Evolutionary conservation across 495 filamentous ascomycete species (phyloP).

Genomic region (Penicillium verhagenii): DNA sequence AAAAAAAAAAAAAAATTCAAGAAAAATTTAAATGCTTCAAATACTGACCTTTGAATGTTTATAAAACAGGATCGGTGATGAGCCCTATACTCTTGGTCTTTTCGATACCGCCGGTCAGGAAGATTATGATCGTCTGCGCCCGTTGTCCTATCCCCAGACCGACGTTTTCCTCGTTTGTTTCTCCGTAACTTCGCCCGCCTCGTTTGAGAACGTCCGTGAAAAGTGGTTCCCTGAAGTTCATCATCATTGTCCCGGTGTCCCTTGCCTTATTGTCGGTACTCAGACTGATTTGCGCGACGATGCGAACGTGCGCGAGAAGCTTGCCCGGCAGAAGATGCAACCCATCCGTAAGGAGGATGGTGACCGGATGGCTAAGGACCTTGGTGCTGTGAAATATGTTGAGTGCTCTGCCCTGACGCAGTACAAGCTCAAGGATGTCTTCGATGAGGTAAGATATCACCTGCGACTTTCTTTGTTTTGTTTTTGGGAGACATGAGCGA

Average conservation of each 20-base stretch:
- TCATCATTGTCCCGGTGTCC: constrained; percentile 97
- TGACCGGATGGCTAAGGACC: constrained; percentile 92
- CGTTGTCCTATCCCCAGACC: constrained; percentile 95
- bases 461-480: background rate
- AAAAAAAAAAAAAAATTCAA: constrained; percentile 5
- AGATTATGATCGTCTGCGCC: constrained; percentile 96
- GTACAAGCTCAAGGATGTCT: constrained; percentile 98
- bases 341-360: constrained; percentile 91
- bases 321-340: constrained; percentile 91
- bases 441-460: constrained; percentile 78
- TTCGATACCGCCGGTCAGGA: constrained; percentile 99
- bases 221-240: constrained; percentile 99
- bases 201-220: constrained; percentile 98
- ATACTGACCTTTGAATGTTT: constrained; percentile 20
- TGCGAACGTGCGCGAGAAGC: constrained; percentile 80
- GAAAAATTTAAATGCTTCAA: background rate
- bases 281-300: constrained; percentile 97
- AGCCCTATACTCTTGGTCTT: constrained; percentile 94
- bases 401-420: constrained; percentile 98
- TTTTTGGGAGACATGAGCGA: background rate
- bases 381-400: constrained; percentile 96
- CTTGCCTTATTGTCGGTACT: constrained; percentile 96
- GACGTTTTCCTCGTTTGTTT: constrained; percentile 99
- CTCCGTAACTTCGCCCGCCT: constrained; percentile 96
- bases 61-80: constrained; percentile 86